phyloP scores from a whole-genome alignment of 2,329 filamentous ascomycete species.

The Ophiostoma pallidulum region DNA sequence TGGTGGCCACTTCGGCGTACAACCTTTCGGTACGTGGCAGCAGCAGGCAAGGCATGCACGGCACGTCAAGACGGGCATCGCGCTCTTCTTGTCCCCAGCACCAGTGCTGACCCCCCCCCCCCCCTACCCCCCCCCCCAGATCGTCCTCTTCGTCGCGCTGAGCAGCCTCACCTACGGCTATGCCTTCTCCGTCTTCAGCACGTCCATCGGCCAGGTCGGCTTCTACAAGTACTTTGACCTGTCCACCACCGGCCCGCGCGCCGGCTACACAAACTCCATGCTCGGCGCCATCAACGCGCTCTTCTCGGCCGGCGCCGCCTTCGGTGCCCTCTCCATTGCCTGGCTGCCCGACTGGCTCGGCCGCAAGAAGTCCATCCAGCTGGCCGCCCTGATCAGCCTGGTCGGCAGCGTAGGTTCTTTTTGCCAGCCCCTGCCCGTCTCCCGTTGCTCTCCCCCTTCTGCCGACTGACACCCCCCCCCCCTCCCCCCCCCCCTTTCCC shows the following conservation, averaged over 20 bases:
- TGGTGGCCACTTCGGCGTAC: slow-evolving; percentile 5
- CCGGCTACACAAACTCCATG: slow-evolving; percentile 8
- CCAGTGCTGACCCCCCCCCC: no score
- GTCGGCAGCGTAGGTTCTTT: slow-evolving; percentile 4
- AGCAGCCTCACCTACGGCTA: slow-evolving; percentile 13
- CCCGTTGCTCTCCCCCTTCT: no score
- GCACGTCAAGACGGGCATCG: no score
- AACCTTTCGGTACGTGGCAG: slow-evolving; percentile 1
- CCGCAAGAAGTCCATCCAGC: slow-evolving; percentile 7
- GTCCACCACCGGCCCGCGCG: not conserved
- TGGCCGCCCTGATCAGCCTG: slow-evolving; percentile 6
- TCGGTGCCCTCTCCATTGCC: slow-evolving; percentile 8
- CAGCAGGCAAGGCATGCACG: not conserved
- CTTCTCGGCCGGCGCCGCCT: slow-evolving; percentile 8
- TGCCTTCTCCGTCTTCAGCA: slow-evolving; percentile 11
- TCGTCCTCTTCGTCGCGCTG: slow-evolving; percentile 10
- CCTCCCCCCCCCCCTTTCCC: not conserved
- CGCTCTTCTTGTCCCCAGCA: no score
- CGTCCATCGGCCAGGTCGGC: slow-evolving; percentile 9
- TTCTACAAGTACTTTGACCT: slow-evolving; percentile 10
- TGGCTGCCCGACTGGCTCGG: slow-evolving; percentile 10
- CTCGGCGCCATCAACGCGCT: slow-evolving; percentile 11
- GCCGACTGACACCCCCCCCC: no score
- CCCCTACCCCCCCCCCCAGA: no score
- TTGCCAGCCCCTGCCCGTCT: not conserved